phyloP scores from a whole-genome alignment of 768 basidiomycete species.

The Suillus plorans region DNA sequence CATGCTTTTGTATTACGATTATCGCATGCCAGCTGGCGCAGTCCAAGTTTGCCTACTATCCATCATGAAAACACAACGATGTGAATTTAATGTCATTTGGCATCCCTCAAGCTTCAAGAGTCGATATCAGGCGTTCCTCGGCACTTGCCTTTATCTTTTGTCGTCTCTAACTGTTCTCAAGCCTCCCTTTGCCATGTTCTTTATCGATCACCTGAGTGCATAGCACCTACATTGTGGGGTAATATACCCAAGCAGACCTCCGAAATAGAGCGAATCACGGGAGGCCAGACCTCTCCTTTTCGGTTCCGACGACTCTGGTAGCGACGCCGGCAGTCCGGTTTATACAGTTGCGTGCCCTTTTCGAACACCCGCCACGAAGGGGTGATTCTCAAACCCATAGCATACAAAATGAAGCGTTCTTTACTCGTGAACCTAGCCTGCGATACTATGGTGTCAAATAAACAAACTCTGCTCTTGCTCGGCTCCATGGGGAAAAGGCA shows the following conservation, averaged over 20 bases:
- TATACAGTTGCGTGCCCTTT: background rate
- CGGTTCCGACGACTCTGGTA: background rate
- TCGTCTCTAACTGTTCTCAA: background rate
- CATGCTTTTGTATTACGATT: conserved; percentile 1
- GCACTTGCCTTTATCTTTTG: background rate
- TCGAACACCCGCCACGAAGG: background rate
- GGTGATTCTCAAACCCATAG: background rate
- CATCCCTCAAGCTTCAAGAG: background rate
- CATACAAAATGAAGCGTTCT: background rate
- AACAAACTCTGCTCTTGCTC: background rate
- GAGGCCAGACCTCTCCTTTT: background rate
- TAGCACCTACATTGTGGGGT: background rate
- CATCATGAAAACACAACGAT: background rate
- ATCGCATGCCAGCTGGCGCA: background rate
- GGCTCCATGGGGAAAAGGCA: too few species aligned
- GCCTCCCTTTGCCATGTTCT: background rate
- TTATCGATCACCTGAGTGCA: background rate
- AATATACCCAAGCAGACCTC: background rate
- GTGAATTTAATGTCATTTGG: background rate
- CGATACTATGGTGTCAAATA: background rate
- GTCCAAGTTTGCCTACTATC: background rate
- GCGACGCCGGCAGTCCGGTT: background rate
- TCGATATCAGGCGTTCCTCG: background rate
- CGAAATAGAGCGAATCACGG: background rate
- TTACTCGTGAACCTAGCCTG: background rate